Conservation (phyloP, 139 green algal species). For the Trebouxia sp. region DNA sequence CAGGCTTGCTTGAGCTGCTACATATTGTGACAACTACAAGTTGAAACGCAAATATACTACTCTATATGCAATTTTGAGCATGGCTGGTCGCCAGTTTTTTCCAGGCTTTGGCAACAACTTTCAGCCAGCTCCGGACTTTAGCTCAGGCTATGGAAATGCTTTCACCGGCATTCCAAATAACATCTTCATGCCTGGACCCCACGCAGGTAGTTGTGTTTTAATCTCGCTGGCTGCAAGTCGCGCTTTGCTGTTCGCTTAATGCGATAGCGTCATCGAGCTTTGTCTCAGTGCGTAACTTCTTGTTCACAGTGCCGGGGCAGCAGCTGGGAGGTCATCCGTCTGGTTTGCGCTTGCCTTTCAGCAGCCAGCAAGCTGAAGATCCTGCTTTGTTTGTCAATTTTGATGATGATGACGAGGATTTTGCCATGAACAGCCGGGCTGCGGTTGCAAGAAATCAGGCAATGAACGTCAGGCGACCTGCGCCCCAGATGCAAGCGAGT, state of each 20-base stretch:
- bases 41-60: no score
- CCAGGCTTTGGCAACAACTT: background rate
- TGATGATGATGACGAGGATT: conserved; percentile 1
- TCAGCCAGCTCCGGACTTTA: background rate
- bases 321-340: background rate
- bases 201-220: background rate
- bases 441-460: background rate
- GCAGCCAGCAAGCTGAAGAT: background rate
- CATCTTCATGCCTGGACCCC: background rate
- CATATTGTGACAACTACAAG: no score
- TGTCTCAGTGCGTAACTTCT: no score
- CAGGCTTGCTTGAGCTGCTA: no score
- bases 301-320: background rate
- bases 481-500: background rate
- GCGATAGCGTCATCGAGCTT: no score
- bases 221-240: background rate
- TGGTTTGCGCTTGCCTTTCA: background rate
- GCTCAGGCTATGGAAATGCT: background rate
- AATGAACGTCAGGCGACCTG: background rate
- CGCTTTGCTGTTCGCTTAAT: no score
- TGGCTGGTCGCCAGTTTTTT: conserved; percentile 10
- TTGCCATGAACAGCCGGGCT: background rate
- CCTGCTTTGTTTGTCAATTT: conserved; percentile 10
- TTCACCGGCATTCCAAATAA: background rate
- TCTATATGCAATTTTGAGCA: background rate